Conservation (phyloP, 2,329 filamentous ascomycete genomes). For the Beauveria sp. region DNA sequence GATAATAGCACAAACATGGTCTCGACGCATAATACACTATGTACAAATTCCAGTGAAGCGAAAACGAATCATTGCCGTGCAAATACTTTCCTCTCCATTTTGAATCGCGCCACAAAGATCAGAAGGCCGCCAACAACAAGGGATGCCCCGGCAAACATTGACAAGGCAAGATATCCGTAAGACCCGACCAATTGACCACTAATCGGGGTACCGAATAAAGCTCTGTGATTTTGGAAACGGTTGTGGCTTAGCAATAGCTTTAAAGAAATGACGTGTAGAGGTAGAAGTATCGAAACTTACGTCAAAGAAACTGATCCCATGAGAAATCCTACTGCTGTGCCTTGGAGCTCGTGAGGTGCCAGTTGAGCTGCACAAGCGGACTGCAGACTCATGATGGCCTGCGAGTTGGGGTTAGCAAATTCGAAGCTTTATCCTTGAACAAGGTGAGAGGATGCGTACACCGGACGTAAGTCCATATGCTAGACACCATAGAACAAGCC, state of each 20-base stretch:
- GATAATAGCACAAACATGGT: background rate
- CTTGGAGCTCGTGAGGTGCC: background rate
- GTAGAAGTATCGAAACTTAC: background rate
- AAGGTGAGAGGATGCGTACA: background rate
- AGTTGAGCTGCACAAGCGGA: slow-evolving; percentile 4
- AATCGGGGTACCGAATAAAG: slow-evolving; percentile 4
- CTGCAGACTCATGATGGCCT: slow-evolving; percentile 8
- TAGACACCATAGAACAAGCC: slow-evolving; percentile 1
- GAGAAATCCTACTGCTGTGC: slow-evolving; percentile 1
- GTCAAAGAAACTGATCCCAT: slow-evolving; percentile 3
- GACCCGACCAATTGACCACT: background rate
- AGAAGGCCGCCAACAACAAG: background rate
- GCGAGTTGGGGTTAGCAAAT: background rate
- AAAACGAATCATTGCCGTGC: background rate
- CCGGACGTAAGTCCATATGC: slow-evolving; percentile 4
- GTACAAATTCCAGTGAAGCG: background rate
- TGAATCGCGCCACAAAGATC: background rate
- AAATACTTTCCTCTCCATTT: background rate
- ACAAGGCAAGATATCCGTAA: slow-evolving; percentile 6
- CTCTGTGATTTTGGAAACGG: background rate
- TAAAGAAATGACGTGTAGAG: background rate
- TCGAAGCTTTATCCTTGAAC: background rate
- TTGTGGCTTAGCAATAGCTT: background rate
- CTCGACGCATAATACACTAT: background rate
- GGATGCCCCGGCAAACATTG: background rate